A percentile compares a stretch with the other conserved stretches of the same genome.
phyloP scores from a whole-genome alignment of 345 rosid genomes.

The Hypericum androsaemum region DNA sequence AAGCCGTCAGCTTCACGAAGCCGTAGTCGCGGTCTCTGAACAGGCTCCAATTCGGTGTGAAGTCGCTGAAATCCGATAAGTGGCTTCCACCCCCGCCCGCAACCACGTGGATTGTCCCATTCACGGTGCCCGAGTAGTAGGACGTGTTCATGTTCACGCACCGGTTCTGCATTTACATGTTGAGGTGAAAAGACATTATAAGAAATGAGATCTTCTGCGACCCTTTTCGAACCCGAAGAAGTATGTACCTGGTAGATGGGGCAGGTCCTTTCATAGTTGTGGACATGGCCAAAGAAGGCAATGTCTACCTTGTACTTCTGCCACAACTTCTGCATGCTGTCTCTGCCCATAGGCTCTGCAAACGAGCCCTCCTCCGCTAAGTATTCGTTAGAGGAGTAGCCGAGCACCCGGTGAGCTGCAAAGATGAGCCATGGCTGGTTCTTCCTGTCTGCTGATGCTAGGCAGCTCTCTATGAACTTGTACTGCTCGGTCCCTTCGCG shows the following conservation, averaged over 20 bases:
- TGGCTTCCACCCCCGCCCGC: slow-evolving; percentile 82
- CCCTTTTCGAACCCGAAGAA: background rate
- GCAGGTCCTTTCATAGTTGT: slow-evolving; percentile 76
- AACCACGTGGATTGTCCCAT: slow-evolving; percentile 79
- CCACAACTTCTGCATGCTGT: slow-evolving; percentile 71
- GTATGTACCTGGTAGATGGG: slow-evolving; percentile 56
- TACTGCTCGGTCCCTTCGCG: slow-evolving; percentile 67
- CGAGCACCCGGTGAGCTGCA: slow-evolving; percentile 64
- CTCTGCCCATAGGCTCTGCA: slow-evolving; percentile 72
- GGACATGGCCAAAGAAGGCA: slow-evolving; percentile 73
- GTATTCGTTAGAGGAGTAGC: slow-evolving; percentile 51
- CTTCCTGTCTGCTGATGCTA: slow-evolving; percentile 59
- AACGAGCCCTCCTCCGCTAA: slow-evolving; percentile 50
- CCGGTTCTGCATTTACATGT: slow-evolving; percentile 39
- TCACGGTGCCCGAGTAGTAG: slow-evolving; percentile 54
- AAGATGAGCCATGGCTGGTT: slow-evolving; percentile 86
- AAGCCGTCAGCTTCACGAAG: slow-evolving; percentile 73
- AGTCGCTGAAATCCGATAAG: slow-evolving; percentile 41
- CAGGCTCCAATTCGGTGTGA: slow-evolving; percentile 58
- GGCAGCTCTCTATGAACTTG: slow-evolving; percentile 53
- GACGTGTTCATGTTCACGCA: slow-evolving; percentile 46
- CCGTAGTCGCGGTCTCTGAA: slow-evolving; percentile 66
- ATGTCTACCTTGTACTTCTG: slow-evolving; percentile 80
- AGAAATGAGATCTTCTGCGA: background rate
- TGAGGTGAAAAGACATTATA: slow-evolving; percentile 1